Evolutionary conservation across 768 basidiomycete species (phyloP).

Genomic region (Xerocomellus intermedius): DNA sequence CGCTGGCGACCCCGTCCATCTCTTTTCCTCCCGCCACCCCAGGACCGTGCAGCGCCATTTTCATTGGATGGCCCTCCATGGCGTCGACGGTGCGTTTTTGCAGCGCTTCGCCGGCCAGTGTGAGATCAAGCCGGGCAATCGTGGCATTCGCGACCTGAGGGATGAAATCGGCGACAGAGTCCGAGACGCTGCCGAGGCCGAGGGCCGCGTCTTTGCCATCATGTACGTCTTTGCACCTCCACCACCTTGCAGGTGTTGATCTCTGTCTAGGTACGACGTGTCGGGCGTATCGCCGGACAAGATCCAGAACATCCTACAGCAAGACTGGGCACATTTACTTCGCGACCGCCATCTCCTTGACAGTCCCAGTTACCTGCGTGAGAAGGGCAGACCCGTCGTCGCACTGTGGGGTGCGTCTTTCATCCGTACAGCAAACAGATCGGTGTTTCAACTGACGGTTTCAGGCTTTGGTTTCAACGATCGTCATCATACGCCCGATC

Average conservation of each 20-base stretch:
- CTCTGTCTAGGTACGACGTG: constrained; percentile 69
- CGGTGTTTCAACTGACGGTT: neutral
- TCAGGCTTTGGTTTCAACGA: constrained; percentile 71
- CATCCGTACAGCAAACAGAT: neutral
- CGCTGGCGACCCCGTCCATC: constrained; percentile 56
- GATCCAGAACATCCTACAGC: constrained; percentile 62
- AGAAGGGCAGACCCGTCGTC: constrained; percentile 68
- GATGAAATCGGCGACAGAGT: constrained; percentile 77
- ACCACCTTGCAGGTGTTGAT: neutral
- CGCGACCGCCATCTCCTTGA: constrained; percentile 59
- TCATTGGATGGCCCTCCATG: constrained; percentile 77
- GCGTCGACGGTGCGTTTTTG: constrained; percentile 78
- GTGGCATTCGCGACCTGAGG: constrained; percentile 59
- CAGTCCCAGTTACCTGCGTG: constrained; percentile 70
- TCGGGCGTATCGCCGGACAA: constrained; percentile 71
- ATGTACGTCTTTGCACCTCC: constrained; percentile 53
- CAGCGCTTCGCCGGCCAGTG: constrained; percentile 75
- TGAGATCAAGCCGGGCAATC: constrained; percentile 51
- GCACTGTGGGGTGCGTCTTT: constrained; percentile 61
- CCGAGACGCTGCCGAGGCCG: constrained; percentile 72
- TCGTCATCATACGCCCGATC: constrained; percentile 58
- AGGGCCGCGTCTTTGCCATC: constrained; percentile 79
- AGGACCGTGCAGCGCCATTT: constrained; percentile 64
- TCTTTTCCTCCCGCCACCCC: constrained; percentile 78
- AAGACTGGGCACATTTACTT: constrained; percentile 75